phyloP scores from a whole-genome alignment of 2,329 filamentous ascomycete genomes.

The Trichoderma lentiforme region DNA sequence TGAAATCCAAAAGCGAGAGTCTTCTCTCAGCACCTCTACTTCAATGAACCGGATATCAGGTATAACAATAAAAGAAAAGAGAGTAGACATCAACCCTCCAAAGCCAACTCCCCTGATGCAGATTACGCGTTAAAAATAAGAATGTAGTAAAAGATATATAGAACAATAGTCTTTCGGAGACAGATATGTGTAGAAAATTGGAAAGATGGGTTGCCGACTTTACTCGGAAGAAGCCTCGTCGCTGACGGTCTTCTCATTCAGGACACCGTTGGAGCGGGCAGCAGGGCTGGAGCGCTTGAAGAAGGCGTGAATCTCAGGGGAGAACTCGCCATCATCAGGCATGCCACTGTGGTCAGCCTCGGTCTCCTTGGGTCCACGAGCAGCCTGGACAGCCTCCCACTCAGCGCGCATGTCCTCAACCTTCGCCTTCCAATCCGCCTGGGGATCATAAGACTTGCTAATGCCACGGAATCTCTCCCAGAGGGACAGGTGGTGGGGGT shows the following conservation, averaged over 20 bases:
- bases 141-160: not conserved
- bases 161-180: not conserved
- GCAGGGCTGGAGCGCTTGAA: conserved; percentile 44
- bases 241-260: conserved; percentile 28
- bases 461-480: conserved; percentile 82
- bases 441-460: conserved; percentile 78
- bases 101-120: not conserved
- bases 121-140: not conserved
- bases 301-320: conserved; percentile 52
- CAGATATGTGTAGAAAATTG: not conserved
- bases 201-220: not conserved
- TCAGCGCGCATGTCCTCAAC: conserved; percentile 74
- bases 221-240: conserved; percentile 20
- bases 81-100: not conserved
- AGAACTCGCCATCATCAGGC: conserved; percentile 49
- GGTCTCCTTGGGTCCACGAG: conserved; percentile 47
- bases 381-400: conserved; percentile 53
- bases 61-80: not conserved
- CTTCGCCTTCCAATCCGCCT: conserved; percentile 77
- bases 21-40: not conserved
- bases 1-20: not conserved
- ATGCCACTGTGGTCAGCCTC: conserved; percentile 37
- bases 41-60: not conserved
- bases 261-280: conserved; percentile 21
- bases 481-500: conserved; percentile 80